Base-by-base conservation (phyloP, 192 early-diverging fungal species). In the Tieghemiomyces parasiticus region DNA sequence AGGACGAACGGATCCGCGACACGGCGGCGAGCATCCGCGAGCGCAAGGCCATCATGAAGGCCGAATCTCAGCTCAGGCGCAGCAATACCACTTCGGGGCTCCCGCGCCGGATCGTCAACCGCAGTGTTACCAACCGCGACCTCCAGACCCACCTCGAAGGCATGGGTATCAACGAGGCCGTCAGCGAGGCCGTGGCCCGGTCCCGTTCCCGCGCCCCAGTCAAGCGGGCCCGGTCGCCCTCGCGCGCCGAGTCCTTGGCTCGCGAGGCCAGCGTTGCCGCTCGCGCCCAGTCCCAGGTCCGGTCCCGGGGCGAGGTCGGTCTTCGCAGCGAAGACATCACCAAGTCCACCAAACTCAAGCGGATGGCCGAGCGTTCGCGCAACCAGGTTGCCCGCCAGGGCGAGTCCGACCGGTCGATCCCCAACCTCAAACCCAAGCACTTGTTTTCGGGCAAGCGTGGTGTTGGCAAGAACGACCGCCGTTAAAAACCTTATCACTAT, bases 381-480 rank as follows among this genome's bases (percentile, higher is more conserved):
- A 92, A 89, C 71, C 67, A 80, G 61, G 75, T 82, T 61, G 93
- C 88, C 50, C 81, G 81, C 53, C 77, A 79, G 29, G 93, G 94
- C 63, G 97, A 99, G 72, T 74, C 90, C n/a, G 97, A 99, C 69
- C 81, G 95, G 66, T 71, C 70, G n/a, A 92, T 99, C 60, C 68
- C 73, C 55, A 81, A 78, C 61, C 95, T 97, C 78, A 90, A 86
- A 86, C 97, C 97, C 48, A 96, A 94, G 77, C 97, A 99, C 70
- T 79, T 99, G 82, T 97, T 95, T 67, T 71, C 86, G 26, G 89
- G 90, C 63, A 98, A 98, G 78, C 81, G 87, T 61, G 76, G 78
- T 48, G 80, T 81, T 44, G 90, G 89, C 58, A 81, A 85, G 53
- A 81, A 77, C 64, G 87, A 90, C 71, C 84, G 84, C 62, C 82